phyloP scores from a whole-genome alignment of 352 stramenopile species.

The Globisporangium polare region DNA sequence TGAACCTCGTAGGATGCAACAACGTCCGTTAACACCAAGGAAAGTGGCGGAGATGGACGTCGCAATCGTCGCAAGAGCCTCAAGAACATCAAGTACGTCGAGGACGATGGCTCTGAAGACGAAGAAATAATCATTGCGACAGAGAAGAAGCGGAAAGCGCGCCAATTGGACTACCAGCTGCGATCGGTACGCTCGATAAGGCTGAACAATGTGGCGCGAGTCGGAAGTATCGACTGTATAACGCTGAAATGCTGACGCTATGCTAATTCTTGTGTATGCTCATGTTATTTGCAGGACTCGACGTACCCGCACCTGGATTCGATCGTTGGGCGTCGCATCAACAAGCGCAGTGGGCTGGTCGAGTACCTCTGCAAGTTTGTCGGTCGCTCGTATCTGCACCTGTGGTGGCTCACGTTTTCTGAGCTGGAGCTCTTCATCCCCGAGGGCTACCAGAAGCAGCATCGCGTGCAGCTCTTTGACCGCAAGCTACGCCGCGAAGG shows the following conservation, averaged over 20 bases:
- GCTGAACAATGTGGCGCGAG: background rate
- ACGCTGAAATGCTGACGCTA: background rate
- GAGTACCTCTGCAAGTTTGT: slow-evolving; percentile 90
- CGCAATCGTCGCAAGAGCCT: slow-evolving; percentile 36
- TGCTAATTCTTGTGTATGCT: slow-evolving; percentile 6
- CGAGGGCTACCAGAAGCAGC: slow-evolving; percentile 81
- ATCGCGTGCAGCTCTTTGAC: slow-evolving; percentile 83
- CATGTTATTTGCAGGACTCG: slow-evolving; percentile 38
- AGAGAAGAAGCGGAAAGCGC: slow-evolving; percentile 70
- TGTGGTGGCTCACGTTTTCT: slow-evolving; percentile 87
- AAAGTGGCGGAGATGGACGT: slow-evolving; percentile 13
- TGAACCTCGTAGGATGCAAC: background rate
- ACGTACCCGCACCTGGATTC: slow-evolving; percentile 72
- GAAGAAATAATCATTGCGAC: slow-evolving; percentile 39
- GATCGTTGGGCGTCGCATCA: slow-evolving; percentile 81
- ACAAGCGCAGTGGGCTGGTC: slow-evolving; percentile 56
- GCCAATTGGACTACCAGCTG: slow-evolving; percentile 75
- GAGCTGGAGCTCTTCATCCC: slow-evolving; percentile 84
- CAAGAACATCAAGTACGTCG: slow-evolving; percentile 75
- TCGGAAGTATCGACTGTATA: background rate
- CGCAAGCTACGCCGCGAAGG: slow-evolving; percentile 76
- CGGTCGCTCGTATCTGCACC: slow-evolving; percentile 82
- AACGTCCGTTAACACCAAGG: background rate
- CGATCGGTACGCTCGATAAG: slow-evolving; percentile 26
- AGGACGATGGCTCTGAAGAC: slow-evolving; percentile 67